Evolutionary conservation across 2,329 filamentous ascomycete genomes (phyloP).

Genomic region (Sordariomycetes sp.): DNA sequence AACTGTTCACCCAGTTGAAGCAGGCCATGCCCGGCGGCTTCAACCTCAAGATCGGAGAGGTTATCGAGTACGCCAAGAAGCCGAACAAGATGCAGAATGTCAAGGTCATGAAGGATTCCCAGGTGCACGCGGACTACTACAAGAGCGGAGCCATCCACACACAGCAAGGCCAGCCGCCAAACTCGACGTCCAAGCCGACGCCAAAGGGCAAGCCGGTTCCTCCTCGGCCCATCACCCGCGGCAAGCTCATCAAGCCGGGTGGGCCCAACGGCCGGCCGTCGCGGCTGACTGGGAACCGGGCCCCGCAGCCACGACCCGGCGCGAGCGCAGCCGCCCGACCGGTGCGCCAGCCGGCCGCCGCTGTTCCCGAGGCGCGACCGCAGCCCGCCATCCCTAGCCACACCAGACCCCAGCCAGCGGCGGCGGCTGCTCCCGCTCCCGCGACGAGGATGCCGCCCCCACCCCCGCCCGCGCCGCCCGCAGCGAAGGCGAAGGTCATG

Average conservation of each 20-base stretch:
- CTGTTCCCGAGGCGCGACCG: slow-evolving; percentile 13
- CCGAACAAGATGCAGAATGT: slow-evolving; percentile 83
- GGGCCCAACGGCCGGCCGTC: slow-evolving; percentile 76
- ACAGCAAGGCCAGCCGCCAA: slow-evolving; percentile 70
- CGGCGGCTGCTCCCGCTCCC: slow-evolving; percentile 25
- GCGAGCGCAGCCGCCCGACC: slow-evolving; percentile 14
- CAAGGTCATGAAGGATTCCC: slow-evolving; percentile 83
- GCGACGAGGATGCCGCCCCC: slow-evolving; percentile 44
- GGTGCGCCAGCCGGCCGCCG: slow-evolving; percentile 22
- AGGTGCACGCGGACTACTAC: slow-evolving; percentile 69
- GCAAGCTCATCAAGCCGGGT: slow-evolving; percentile 83
- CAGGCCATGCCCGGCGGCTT: slow-evolving; percentile 69
- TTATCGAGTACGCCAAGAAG: slow-evolving; percentile 95
- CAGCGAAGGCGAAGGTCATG: slow-evolving; percentile 51
- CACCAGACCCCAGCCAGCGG: slow-evolving; percentile 9
- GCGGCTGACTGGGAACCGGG: slow-evolving; percentile 38
- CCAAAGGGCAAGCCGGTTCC: slow-evolving; percentile 80
- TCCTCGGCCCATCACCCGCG: slow-evolving; percentile 82
- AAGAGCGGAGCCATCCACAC: slow-evolving; percentile 92
- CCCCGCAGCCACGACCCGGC: slow-evolving; percentile 30
- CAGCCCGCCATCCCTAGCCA: slow-evolving; percentile 8
- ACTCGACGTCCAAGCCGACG: slow-evolving; percentile 71
- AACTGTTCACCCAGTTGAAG: slow-evolving; percentile 88
- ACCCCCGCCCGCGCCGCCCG: slow-evolving; percentile 57
- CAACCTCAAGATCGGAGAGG: slow-evolving; percentile 71